A percentile compares a stretch with the other conserved stretches of the same genome.
Conservation (phyloP, 352 stramenopile genomes). For the Globisporangium irregulare region DNA sequence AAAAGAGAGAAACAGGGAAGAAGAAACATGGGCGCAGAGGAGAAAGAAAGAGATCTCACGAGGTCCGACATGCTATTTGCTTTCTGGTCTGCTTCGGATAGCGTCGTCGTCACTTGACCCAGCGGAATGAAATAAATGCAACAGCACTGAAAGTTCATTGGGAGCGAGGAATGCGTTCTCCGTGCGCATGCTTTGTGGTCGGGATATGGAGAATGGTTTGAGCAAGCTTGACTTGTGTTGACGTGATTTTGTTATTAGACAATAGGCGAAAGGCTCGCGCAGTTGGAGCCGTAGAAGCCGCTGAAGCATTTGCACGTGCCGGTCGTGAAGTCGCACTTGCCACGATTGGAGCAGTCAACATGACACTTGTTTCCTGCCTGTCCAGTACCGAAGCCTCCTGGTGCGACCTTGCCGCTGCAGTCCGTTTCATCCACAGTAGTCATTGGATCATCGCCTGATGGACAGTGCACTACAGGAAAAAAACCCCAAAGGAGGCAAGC, state of each 20-base stretch:
- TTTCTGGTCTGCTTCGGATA: neutral
- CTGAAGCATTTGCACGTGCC: slow-evolving; percentile 68
- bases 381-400: slow-evolving; percentile 36
- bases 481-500: too few species aligned
- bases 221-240: neutral
- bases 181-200: neutral
- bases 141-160: neutral
- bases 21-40: neutral
- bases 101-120: slow-evolving; percentile 5
- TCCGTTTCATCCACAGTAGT: slow-evolving; percentile 83
- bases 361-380: slow-evolving; percentile 59
- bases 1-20: neutral
- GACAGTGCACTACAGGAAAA: slow-evolving; percentile 55
- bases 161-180: neutral
- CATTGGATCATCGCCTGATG: slow-evolving; percentile 85
- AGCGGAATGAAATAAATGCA: slow-evolving; percentile 7
- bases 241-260: slow-evolving; percentile 6
- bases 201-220: neutral
- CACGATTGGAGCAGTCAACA: slow-evolving; percentile 75
- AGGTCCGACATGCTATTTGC: neutral
- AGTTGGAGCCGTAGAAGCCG: slow-evolving; percentile 81
- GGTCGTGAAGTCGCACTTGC: slow-evolving; percentile 66
- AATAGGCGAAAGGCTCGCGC: slow-evolving; percentile 63
- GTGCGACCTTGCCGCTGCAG: slow-evolving; percentile 53
- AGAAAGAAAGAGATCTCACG: neutral